These are phyloP conservation scores for Wallemia hederae DNA, from an alignment of 1,284 basidiomycete genomes.

Conservation along the genomic window DNA sequence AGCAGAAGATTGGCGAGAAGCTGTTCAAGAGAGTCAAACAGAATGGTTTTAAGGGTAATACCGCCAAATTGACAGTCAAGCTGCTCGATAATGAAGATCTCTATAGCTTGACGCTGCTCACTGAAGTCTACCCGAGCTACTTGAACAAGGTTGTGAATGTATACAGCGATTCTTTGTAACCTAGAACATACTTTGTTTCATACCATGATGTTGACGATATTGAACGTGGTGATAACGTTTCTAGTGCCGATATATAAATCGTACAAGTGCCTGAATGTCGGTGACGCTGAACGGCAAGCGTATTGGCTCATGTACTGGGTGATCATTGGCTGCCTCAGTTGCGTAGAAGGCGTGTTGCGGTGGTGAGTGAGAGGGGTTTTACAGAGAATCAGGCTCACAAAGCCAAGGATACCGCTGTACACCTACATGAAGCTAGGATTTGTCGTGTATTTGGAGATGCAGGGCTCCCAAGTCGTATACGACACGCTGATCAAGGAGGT, in stretches of 20 bases:
- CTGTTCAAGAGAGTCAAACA: conserved; percentile 14
- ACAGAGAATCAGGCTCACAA: background rate
- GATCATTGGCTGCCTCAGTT: background rate
- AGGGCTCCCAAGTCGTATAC: too few relatives aligned
- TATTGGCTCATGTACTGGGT: background rate
- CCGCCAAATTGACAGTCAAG: conserved; percentile 53
- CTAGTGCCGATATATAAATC: background rate
- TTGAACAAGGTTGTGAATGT: background rate
- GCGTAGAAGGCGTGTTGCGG: background rate
- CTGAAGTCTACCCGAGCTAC: conserved; percentile 46
- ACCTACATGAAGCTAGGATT: background rate
- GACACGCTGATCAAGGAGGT: too few relatives aligned
- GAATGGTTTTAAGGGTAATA: conserved; percentile 4
- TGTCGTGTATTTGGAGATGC: background rate
- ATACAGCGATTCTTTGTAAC: too few relatives aligned
- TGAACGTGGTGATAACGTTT: background rate
- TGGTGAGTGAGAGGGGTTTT: background rate
- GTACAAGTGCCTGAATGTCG: background rate
- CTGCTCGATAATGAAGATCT: conserved; percentile 59
- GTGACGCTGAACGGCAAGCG: background rate
- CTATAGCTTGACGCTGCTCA: conserved; percentile 45
- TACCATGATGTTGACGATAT: background rate
- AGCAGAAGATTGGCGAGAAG: conserved; percentile 52
- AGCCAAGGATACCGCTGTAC: background rate
- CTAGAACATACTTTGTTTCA: background rate